Base-by-base conservation (phyloP, 192 early-diverging fungal genomes). In the Coemansia sp. region DNA sequence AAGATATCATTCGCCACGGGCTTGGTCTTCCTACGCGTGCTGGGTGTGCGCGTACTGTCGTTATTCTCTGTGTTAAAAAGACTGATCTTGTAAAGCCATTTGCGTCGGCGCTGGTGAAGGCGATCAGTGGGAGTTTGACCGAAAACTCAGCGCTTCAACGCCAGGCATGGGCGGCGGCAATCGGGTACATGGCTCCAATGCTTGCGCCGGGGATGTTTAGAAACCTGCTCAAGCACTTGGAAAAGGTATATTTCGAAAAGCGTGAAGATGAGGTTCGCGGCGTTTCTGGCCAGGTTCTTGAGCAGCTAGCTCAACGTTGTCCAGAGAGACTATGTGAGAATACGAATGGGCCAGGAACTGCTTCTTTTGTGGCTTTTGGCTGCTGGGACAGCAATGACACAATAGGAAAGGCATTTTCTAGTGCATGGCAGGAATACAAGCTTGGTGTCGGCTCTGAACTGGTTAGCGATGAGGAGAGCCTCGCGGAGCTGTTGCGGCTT, bases 1-100 rank as follows among this genome's bases (percentile, higher is more conserved):
- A 87, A 46, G 69, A 87, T 12, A 83, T 93, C 19, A 88, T 96
- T 43, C 84, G 87, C 14, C 94, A 91, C 63, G 94, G 93, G 7
- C 87, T 94, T 19, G 96, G 96, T 0, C 78, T 98, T 12, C 93
- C 96, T 6, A 95, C 96, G 19, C 87, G 93, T 74, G 96, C 96
- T 11, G 96, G 96, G 0, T 88, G 88, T 70, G 96, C 96, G 20
- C 88, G 95, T 45, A 86, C 94, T 43, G 82, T 98, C 17, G 92
- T 90, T 9, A 84, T 91, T 32, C 71, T 98, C 20, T 91, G 88
- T 45, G 87, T 92, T 58, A 87, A 90, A 61, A 83, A 87, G 32
- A 86, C 90, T 6, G 59, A 79, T 4, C 81, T 92, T 10, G 76
- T 95, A 11, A 65, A 83, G 53, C 89, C 90, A 7, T 82, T 88